These are phyloP conservation scores for Globisporangium barbulae DNA, from an alignment of 352 stramenopile genomes.

Conservation along the genomic window DNA sequence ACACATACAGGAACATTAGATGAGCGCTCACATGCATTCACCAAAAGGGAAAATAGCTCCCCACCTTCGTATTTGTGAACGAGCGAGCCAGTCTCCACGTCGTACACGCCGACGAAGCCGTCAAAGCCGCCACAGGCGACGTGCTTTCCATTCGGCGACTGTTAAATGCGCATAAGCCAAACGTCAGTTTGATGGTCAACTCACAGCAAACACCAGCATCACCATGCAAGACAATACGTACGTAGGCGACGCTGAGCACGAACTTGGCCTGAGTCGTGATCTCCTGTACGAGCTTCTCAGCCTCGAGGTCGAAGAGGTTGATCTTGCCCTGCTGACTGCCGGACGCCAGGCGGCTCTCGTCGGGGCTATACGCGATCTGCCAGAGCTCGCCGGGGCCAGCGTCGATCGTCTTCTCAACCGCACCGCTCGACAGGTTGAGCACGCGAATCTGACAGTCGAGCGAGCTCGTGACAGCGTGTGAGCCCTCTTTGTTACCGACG, in stretches of 20 bases:
- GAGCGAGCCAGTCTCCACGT: slow-evolving; percentile 68
- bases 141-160: slow-evolving; percentile 83
- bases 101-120: slow-evolving; percentile 84
- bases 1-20: not conserved
- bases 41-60: not conserved
- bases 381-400: slow-evolving; percentile 84
- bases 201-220: not conserved
- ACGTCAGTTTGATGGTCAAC: not conserved
- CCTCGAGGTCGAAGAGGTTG: slow-evolving; percentile 82
- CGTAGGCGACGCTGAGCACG: slow-evolving; percentile 72
- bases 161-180: not conserved
- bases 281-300: slow-evolving; percentile 75
- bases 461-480: slow-evolving; percentile 74
- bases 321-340: slow-evolving; percentile 86
- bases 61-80: slow-evolving; percentile 87
- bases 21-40: not conserved
- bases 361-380: slow-evolving; percentile 81
- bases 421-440: slow-evolving; percentile 66
- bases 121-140: slow-evolving; percentile 80
- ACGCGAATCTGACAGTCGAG: slow-evolving; percentile 83
- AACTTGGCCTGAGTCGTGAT: slow-evolving; percentile 74
- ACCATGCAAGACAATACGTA: slow-evolving; percentile 28
- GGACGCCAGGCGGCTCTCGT: slow-evolving; percentile 78
- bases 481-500: slow-evolving; percentile 75
- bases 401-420: slow-evolving; percentile 83